Evolutionary conservation across 441 rosid species (phyloP).

Genomic region (Geranium incanum): DNA sequence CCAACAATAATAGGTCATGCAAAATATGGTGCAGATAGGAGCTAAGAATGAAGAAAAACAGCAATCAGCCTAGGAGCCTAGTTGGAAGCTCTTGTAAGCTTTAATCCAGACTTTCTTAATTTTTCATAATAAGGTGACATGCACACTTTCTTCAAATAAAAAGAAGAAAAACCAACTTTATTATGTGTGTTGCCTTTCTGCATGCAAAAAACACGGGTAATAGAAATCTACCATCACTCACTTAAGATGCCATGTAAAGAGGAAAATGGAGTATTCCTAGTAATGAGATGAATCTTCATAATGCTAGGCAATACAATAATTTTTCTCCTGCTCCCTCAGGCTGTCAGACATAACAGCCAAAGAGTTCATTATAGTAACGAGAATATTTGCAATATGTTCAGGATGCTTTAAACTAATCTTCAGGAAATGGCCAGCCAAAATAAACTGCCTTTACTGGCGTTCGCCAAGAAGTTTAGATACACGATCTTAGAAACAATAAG

Average conservation of each 20-base stretch:
- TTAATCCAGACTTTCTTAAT: neutral
- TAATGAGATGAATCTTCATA: neutral
- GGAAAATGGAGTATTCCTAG: neutral
- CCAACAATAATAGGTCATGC: neutral
- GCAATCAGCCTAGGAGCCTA: neutral
- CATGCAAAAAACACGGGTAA: neutral
- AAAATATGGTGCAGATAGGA: neutral
- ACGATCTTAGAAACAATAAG: neutral
- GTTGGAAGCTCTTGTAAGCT: constrained; percentile 1
- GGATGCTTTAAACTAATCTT: too few species aligned
- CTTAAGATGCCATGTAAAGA: neutral
- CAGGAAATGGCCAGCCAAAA: neutral
- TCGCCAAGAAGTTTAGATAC: neutral
- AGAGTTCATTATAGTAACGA: too few species aligned
- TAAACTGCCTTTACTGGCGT: neutral
- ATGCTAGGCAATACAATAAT: neutral
- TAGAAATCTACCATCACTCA: neutral
- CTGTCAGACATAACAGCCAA: too few species aligned
- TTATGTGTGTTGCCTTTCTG: neutral
- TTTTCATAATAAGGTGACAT: neutral
- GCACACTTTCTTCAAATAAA: neutral
- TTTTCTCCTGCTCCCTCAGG: neutral
- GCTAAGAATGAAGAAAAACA: neutral
- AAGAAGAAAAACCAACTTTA: neutral
- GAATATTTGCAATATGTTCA: too few species aligned